Percentiles rank a stretch among this genome's conserved stretches.
Conservation (phyloP, 768 basidiomycete genomes). For the Dacryopinax spathularia region DNA sequence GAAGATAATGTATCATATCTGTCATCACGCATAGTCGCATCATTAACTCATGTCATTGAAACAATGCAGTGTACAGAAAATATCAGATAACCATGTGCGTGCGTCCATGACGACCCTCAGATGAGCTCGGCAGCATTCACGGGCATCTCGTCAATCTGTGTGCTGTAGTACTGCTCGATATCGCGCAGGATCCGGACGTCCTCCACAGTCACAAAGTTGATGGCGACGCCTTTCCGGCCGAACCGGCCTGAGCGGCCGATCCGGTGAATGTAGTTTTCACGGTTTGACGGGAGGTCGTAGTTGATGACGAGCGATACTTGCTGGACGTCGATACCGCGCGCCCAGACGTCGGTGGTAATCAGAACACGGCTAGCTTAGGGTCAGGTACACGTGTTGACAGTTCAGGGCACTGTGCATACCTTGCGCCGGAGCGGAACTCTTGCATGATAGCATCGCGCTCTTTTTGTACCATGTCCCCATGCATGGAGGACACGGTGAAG, state of each 20-base stretch:
- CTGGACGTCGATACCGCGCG: constrained; percentile 95
- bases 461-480: constrained; percentile 92
- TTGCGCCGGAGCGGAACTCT: constrained; percentile 85
- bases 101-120: no score
- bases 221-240: constrained; percentile 97
- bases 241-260: constrained; percentile 98
- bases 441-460: constrained; percentile 94
- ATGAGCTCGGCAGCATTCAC: constrained; percentile 96
- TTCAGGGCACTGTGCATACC: constrained; percentile 36
- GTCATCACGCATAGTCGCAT: background rate
- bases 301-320: constrained; percentile 96
- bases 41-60: background rate
- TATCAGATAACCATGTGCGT: no score
- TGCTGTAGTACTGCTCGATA: constrained; percentile 96
- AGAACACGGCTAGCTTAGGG: constrained; percentile 55
- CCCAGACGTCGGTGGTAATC: constrained; percentile 94
- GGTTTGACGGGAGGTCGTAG: constrained; percentile 88
- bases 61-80: background rate
- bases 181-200: constrained; percentile 94
- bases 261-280: constrained; percentile 99
- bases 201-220: constrained; percentile 92
- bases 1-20: background rate
- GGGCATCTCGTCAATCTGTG: constrained; percentile 97
- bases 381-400: constrained; percentile 8
- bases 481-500: constrained; percentile 93